Percentiles rank a stretch among this genome's conserved stretches.
Conservation (phyloP, 768 basidiomycete genomes). For the Piloderma croceum region DNA sequence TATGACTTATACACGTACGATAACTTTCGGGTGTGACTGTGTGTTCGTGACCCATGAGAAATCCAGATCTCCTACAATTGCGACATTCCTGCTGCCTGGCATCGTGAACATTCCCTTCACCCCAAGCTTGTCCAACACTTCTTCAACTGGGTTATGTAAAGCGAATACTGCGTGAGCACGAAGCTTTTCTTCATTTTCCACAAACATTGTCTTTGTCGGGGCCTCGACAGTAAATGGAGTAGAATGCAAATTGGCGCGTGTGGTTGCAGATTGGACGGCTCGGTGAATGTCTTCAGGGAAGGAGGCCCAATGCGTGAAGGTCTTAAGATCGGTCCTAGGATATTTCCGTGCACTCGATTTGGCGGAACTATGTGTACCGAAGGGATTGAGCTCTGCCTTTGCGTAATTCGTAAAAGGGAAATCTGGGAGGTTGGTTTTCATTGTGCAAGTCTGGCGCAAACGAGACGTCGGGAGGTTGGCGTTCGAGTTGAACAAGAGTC, state of each 20-base stretch:
- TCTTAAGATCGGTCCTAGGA: too few species aligned
- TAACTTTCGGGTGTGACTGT: constrained; percentile 10
- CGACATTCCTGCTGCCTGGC: too few species aligned
- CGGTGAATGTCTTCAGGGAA: constrained; percentile 8
- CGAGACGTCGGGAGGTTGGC: too few species aligned
- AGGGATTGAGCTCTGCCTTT: constrained; percentile 3
- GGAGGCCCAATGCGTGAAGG: constrained; percentile 9
- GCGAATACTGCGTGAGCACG: constrained; percentile 4
- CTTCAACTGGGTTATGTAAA: constrained; percentile 8
- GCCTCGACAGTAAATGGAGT: constrained; percentile 4
- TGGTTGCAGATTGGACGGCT: too few species aligned
- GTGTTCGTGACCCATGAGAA: constrained; percentile 10
- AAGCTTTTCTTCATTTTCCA: constrained; percentile 4
- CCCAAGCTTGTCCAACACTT: constrained; percentile 9
- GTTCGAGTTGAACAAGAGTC: too few species aligned
- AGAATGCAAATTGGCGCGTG: constrained; percentile 7
- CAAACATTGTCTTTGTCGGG: too few species aligned
- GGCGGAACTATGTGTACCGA: constrained; percentile 1
- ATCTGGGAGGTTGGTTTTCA: too few species aligned
- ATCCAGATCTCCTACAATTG: too few species aligned
- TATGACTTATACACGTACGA: constrained; percentile 7
- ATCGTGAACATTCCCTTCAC: constrained; percentile 11
- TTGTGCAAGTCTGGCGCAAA: too few species aligned
- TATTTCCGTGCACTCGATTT: constrained; percentile 4
- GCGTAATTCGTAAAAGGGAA: constrained; percentile 8